Conservation (phyloP, 768 basidiomycete species). For the Amanita fuliginea region DNA sequence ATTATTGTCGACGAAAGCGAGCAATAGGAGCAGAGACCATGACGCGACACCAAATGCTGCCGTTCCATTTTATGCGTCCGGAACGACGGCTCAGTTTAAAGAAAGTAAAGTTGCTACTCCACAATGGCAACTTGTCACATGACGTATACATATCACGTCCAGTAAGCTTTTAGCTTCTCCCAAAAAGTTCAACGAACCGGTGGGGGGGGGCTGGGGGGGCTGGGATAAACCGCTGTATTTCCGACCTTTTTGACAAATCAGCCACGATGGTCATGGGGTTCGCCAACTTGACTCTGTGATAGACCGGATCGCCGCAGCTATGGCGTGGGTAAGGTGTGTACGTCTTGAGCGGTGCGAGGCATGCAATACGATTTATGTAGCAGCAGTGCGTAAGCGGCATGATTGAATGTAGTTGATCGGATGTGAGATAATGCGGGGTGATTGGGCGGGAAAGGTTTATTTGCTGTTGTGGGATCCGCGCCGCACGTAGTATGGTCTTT, state of each 20-base stretch:
- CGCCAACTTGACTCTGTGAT: neutral
- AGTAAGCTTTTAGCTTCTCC: neutral
- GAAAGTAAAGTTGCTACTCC: slow-evolving; percentile 9
- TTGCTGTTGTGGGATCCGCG: no score
- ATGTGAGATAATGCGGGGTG: no score
- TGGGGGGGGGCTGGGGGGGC: slow-evolving; percentile 1
- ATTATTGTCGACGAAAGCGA: neutral
- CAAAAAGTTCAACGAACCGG: neutral
- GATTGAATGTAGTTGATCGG: no score
- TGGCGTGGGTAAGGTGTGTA: neutral
- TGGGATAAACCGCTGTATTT: slow-evolving; percentile 5
- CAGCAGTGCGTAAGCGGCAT: neutral
- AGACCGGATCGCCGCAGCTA: neutral
- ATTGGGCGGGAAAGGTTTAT: no score
- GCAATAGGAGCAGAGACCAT: neutral
- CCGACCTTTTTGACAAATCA: slow-evolving; percentile 12
- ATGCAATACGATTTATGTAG: neutral
- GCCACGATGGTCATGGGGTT: slow-evolving; percentile 8
- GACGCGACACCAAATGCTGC: slow-evolving; percentile 3
- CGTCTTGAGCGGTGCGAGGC: neutral
- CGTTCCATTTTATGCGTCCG: slow-evolving; percentile 13
- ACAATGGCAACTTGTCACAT: slow-evolving; percentile 12
- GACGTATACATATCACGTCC: slow-evolving; percentile 5
- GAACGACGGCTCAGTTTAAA: slow-evolving; percentile 12
- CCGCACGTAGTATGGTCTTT: no score